A percentile compares a stretch with the other conserved stretches of the same genome.
phyloP scores from a whole-genome alignment of 345 rosid species.

The Leavenworthia alabamica region DNA sequence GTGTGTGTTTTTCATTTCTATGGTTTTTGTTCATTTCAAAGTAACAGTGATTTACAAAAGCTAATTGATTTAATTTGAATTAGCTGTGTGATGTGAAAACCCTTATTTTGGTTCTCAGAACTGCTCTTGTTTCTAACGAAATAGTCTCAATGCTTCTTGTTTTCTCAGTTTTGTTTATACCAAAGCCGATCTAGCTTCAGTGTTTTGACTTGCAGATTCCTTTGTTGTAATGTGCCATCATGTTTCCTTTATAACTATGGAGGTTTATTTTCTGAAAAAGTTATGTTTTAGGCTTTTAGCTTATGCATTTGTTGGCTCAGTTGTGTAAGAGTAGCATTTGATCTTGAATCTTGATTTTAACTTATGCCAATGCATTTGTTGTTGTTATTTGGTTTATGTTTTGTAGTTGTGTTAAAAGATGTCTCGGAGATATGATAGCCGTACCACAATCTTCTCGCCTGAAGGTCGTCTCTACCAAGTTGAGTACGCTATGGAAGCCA shows the following conservation, averaged over 20 bases:
- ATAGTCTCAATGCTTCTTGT: neutral
- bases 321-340: neutral
- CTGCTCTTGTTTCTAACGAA: neutral
- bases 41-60: neutral
- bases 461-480: slow-evolving; percentile 99
- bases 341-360: neutral
- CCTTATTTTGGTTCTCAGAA: neutral
- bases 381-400: neutral
- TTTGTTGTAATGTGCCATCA: neutral
- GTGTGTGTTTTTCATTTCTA: neutral
- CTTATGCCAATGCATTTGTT: neutral
- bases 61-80: neutral
- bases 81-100: neutral
- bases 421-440: slow-evolving; percentile 99
- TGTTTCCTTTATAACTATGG: neutral
- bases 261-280: neutral
- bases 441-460: slow-evolving; percentile 97
- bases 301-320: neutral
- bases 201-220: neutral
- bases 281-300: too few relatives aligned
- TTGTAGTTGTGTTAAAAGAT: slow-evolving; percentile 30
- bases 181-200: neutral
- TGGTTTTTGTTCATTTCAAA: neutral
- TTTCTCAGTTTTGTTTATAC: neutral
- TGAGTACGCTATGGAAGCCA: slow-evolving; percentile 98